phyloP scores from a whole-genome alignment of 331 rosid genomes.

The Acacia concinna region DNA sequence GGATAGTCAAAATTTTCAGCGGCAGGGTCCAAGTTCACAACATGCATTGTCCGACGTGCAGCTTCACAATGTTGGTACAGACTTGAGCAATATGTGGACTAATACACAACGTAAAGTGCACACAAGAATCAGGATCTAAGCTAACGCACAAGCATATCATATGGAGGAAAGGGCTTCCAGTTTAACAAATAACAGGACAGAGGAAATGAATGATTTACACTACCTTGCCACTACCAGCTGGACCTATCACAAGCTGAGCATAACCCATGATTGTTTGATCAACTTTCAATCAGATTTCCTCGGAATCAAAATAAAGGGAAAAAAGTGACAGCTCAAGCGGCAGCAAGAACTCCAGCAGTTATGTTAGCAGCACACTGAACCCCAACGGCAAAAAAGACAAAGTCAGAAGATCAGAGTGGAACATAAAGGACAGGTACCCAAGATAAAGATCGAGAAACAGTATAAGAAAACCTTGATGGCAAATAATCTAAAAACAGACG shows the following conservation, averaged over 20 bases:
- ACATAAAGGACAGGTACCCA: constrained; percentile 24
- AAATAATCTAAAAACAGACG: no score
- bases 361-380: constrained; percentile 40
- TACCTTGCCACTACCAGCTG: constrained; percentile 79
- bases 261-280: constrained; percentile 41
- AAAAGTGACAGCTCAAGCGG: constrained; percentile 31
- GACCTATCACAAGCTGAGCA: constrained; percentile 64
- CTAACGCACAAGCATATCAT: background rate
- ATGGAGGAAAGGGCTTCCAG: background rate
- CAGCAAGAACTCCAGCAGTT: constrained; percentile 38
- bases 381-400: constrained; percentile 26
- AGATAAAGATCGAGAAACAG: background rate
- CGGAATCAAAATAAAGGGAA: constrained; percentile 17
- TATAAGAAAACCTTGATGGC: background rate
- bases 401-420: constrained; percentile 32
- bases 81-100: constrained; percentile 77
- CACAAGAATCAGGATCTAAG: constrained; percentile 10
- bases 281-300: background rate
- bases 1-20: constrained; percentile 97
- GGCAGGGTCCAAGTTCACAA: constrained; percentile 93
- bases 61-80: constrained; percentile 67
- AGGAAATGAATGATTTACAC: background rate
- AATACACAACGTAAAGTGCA: constrained; percentile 17
- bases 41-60: constrained; percentile 55
- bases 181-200: background rate